phyloP scores from a whole-genome alignment of 768 basidiomycete species.

The Austroboletus festivus region DNA sequence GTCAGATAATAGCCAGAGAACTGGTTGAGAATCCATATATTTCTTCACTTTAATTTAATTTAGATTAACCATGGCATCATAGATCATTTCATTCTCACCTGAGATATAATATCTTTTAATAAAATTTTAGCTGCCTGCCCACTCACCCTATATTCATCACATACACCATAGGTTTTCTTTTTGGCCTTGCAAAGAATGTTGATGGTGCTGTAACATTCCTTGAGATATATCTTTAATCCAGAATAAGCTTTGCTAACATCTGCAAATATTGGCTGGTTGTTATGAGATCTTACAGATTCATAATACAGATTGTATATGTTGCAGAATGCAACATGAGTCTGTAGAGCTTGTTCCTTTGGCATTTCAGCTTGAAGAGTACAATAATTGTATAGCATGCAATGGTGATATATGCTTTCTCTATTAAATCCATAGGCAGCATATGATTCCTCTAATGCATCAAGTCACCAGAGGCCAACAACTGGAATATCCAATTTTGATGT shows the following conservation, averaged over 20 bases:
- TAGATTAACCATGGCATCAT: too few relatives aligned
- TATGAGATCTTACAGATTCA: slow-evolving; percentile 4
- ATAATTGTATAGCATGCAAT: slow-evolving; percentile 6
- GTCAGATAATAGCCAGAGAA: slow-evolving; percentile 4
- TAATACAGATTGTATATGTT: slow-evolving; percentile 19
- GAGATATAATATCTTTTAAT: background rate
- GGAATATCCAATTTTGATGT: background rate
- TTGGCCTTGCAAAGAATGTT: background rate
- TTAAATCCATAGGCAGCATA: slow-evolving; percentile 9
- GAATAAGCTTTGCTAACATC: slow-evolving; percentile 14
- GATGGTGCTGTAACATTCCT: background rate
- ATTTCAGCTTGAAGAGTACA: slow-evolving; percentile 18
- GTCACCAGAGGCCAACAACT: slow-evolving; percentile 7
- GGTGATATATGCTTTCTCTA: slow-evolving; percentile 3
- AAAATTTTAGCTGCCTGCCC: slow-evolving; percentile 4
- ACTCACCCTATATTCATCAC: slow-evolving; percentile 5
- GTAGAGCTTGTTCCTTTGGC: background rate
- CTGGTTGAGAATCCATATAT: background rate
- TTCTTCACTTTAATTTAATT: background rate
- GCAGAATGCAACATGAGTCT: slow-evolving; percentile 11
- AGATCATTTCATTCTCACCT: too few relatives aligned
- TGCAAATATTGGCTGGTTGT: slow-evolving; percentile 5
- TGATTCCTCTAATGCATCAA: slow-evolving; percentile 5
- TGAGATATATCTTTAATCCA: background rate
- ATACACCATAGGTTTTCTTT: background rate